A percentile compares a stretch with the other conserved stretches of the same genome.
Evolutionary conservation across 345 rosid species (phyloP).

Genomic region (Moringa oleifera): DNA sequence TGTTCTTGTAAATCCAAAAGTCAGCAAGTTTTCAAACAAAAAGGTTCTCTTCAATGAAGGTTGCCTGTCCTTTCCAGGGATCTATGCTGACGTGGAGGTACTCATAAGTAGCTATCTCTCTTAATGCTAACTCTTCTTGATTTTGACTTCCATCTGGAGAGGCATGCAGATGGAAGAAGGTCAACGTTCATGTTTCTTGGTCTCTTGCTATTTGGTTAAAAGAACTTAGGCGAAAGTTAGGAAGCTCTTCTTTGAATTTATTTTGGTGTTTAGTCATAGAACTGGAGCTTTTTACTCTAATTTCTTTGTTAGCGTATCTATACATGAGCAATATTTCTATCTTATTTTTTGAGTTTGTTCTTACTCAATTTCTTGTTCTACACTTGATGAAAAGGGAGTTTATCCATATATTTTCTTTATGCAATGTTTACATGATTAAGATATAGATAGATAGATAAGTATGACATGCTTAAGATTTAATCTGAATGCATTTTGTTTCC

Average conservation of each 20-base stretch:
- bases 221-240: neutral
- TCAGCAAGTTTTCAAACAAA: conserved; percentile 63
- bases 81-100: conserved; percentile 81
- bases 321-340: too few relatives aligned
- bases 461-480: neutral
- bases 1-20: conserved; percentile 82
- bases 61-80: conserved; percentile 89
- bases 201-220: neutral
- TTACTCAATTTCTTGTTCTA: neutral
- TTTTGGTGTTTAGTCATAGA: neutral
- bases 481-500: neutral
- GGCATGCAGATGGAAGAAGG: neutral
- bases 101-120: neutral
- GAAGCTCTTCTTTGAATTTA: neutral
- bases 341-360: neutral
- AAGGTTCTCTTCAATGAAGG: conserved; percentile 66
- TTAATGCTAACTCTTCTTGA: neutral
- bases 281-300: neutral
- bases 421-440: neutral
- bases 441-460: neutral
- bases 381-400: neutral
- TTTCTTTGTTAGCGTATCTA: too few relatives aligned
- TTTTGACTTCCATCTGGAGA: neutral
- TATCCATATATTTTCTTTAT: too few relatives aligned
- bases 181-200: neutral